Evolutionary conservation across 441 rosid genomes (phyloP).

Genomic region (Omphalea diandra): DNA sequence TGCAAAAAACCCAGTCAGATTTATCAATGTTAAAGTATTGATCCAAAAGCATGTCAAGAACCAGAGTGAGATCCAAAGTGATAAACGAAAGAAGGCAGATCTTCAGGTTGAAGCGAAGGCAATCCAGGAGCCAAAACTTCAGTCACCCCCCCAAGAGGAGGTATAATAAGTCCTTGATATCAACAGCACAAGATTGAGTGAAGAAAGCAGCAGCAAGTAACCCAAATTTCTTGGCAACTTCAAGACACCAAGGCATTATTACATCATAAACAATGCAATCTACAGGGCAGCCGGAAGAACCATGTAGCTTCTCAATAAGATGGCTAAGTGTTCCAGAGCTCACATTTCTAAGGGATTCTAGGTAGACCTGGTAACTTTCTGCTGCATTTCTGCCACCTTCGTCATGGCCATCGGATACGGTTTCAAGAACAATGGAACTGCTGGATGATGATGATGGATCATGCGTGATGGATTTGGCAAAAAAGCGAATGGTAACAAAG

Average conservation of each 20-base stretch:
- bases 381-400: slow-evolving; percentile 22
- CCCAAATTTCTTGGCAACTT: slow-evolving; percentile 24
- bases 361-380: slow-evolving; percentile 16
- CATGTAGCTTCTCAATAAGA: slow-evolving; percentile 5
- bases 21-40: slow-evolving; percentile 22
- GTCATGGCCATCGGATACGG: slow-evolving; percentile 36
- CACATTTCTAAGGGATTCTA: slow-evolving; percentile 10
- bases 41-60: background rate
- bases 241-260: slow-evolving; percentile 29
- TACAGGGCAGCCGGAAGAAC: slow-evolving; percentile 16
- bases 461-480: slow-evolving; percentile 21
- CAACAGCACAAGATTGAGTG: slow-evolving; percentile 28
- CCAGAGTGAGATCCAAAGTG: slow-evolving; percentile 18
- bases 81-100: slow-evolving; percentile 16
- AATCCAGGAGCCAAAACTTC: slow-evolving; percentile 11
- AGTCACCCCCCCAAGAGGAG: background rate
- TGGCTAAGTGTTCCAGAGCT: slow-evolving; percentile 26
- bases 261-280: slow-evolving; percentile 31
- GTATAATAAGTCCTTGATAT: slow-evolving; percentile 7
- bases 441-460: background rate
- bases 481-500: slow-evolving; percentile 19
- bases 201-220: slow-evolving; percentile 11
- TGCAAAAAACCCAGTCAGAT: slow-evolving; percentile 25
- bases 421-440: slow-evolving; percentile 21
- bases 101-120: slow-evolving; percentile 11